Evolutionary conservation across 1,139 yeast species (phyloP).

Genomic region (Hansenula sp.): DNA sequence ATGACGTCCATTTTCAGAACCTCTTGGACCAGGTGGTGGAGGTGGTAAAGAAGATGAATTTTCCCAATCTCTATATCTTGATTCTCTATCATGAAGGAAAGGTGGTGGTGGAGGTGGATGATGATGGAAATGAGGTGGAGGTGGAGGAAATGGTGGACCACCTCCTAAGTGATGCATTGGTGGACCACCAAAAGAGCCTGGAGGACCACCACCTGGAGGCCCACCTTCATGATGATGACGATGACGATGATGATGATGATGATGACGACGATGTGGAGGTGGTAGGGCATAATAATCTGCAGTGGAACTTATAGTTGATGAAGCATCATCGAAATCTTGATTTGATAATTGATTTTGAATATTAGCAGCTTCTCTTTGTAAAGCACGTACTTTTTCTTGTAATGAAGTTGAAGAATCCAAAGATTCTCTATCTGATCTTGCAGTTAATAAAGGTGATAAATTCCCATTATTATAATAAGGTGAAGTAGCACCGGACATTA

Average conservation of each 20-base stretch:
- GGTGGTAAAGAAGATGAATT: no score
- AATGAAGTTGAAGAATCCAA: slow-evolving; percentile 1
- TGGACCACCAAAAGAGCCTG: no score
- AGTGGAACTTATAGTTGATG: not conserved
- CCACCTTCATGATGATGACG: slow-evolving; percentile 1
- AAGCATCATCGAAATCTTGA: slow-evolving; percentile 4
- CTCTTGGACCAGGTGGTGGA: not conserved
- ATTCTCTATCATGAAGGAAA: not conserved
- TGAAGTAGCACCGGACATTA: not conserved
- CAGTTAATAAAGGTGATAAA: not conserved
- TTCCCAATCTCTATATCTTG: no score
- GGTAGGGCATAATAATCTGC: slow-evolving; percentile 2
- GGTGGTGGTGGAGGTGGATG: not conserved
- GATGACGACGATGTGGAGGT: not conserved
- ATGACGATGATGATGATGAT: slow-evolving; percentile 4
- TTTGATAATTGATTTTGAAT: slow-evolving; percentile 15
- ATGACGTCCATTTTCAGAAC: no score
- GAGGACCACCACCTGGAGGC: no score
- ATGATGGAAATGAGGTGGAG: not conserved
- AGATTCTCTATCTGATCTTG: not conserved
- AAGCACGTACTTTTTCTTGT: slow-evolving; percentile 17
- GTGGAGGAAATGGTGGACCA: not conserved
- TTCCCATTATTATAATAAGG: not conserved
- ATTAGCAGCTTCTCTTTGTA: slow-evolving; percentile 19
- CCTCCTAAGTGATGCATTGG: not conserved